Percentiles rank a stretch among this genome's conserved stretches.
Evolutionary conservation across 768 basidiomycete species (phyloP).

Genomic region (Agaricus bisporus): DNA sequence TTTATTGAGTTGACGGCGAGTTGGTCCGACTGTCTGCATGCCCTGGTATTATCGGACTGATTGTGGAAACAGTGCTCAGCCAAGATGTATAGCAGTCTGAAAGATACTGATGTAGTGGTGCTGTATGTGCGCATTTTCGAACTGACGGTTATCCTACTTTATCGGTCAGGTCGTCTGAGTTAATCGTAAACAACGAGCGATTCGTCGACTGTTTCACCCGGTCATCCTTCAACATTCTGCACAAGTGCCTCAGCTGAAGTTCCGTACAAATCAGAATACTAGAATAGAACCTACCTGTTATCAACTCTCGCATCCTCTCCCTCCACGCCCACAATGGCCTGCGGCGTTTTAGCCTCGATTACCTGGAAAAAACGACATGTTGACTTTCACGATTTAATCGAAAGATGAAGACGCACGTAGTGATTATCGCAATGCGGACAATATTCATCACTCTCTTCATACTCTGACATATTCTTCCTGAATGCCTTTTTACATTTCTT

Average conservation of each 20-base stretch:
- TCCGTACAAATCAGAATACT: not conserved
- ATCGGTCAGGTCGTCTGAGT: slow-evolving; percentile 40
- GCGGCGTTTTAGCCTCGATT: slow-evolving; percentile 86
- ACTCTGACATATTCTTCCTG: slow-evolving; percentile 86
- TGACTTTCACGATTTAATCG: not conserved
- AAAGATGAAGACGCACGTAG: slow-evolving; percentile 59
- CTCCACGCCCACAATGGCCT: slow-evolving; percentile 80
- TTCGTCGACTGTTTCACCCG: slow-evolving; percentile 51
- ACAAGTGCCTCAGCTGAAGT: not conserved
- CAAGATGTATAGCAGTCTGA: too few relatives aligned
- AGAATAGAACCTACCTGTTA: slow-evolving; percentile 51
- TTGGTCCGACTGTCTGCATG: too few relatives aligned
- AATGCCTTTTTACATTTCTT: slow-evolving; percentile 82
- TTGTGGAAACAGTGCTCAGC: too few relatives aligned
- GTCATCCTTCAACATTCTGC: slow-evolving; percentile 90
- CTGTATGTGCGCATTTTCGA: not conserved
- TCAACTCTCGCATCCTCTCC: slow-evolving; percentile 90
- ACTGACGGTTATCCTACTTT: slow-evolving; percentile 32
- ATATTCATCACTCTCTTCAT: slow-evolving; percentile 97
- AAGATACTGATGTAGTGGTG: too few relatives aligned
- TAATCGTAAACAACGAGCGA: slow-evolving; percentile 40
- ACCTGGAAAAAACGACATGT: slow-evolving; percentile 44
- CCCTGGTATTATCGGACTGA: too few relatives aligned
- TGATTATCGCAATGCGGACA: slow-evolving; percentile 99
- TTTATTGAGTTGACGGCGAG: too few relatives aligned